phyloP scores from a whole-genome alignment of 441 rosid genomes.

The Populus hybrid region DNA sequence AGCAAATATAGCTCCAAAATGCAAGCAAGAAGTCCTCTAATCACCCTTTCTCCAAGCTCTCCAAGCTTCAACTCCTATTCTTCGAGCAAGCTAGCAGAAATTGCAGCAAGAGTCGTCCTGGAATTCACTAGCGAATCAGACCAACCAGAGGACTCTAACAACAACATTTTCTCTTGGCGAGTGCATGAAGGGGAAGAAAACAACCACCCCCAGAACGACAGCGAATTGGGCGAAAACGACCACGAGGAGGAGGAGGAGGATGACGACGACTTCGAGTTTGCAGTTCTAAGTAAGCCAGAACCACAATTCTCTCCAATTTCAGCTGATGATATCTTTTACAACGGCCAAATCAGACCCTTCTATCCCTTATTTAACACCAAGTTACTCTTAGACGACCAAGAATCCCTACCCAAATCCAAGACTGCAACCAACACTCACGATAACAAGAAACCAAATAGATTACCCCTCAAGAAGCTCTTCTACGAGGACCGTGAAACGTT shows the following conservation, averaged over 20 bases:
- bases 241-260: constrained; percentile 2
- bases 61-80: constrained; percentile 57
- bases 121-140: constrained; percentile 42
- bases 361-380: constrained; percentile 41
- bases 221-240: neutral
- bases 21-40: constrained; percentile 41
- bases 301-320: constrained; percentile 38
- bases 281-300: constrained; percentile 35
- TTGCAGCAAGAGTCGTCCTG: constrained; percentile 71
- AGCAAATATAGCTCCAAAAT: constrained; percentile 20
- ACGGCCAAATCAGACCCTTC: constrained; percentile 74
- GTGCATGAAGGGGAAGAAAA: neutral
- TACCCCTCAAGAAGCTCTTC: constrained; percentile 49
- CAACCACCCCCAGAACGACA: neutral
- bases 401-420: neutral
- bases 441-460: constrained; percentile 20
- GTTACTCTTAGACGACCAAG: constrained; percentile 18
- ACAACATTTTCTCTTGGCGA: neutral
- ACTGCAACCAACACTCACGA: neutral
- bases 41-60: constrained; percentile 50
- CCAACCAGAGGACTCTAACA: neutral
- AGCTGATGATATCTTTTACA: constrained; percentile 78
- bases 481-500: constrained; percentile 48
- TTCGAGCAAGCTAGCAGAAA: constrained; percentile 53
- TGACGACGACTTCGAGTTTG: constrained; percentile 49